phyloP scores from a whole-genome alignment of 306 rosid species.

The Styphnolobium japonicum region DNA sequence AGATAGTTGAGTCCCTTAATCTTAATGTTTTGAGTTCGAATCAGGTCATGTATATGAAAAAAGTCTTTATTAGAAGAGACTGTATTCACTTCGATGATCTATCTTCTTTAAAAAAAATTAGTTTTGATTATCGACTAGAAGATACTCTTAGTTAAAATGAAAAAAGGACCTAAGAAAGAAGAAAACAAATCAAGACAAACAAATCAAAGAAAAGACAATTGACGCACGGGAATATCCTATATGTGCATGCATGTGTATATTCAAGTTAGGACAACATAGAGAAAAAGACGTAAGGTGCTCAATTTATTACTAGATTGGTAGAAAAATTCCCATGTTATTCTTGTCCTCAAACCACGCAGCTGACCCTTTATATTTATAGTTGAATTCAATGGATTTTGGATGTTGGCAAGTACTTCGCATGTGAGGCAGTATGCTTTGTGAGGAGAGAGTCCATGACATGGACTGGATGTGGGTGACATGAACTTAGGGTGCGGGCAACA shows the following conservation, averaged over 20 bases:
- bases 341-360: constrained; percentile 6
- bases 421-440: constrained; percentile 7
- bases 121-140: no score
- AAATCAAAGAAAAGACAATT: not conserved
- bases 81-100: no score
- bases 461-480: constrained; percentile 27
- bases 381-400: constrained; percentile 37
- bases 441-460: constrained; percentile 8
- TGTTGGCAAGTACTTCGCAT: constrained; percentile 25
- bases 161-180: no score
- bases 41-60: no score
- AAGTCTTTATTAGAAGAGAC: no score
- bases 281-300: not conserved
- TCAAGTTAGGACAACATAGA: not conserved
- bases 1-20: no score
- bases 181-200: no score
- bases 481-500: not conserved
- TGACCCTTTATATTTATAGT: constrained; percentile 4
- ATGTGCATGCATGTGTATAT: constrained; percentile 12
- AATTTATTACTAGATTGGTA: not conserved
- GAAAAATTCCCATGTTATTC: constrained; percentile 12
- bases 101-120: no score
- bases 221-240: not conserved
- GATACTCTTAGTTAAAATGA: no score
- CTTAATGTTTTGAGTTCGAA: no score